Base-by-base conservation (phyloP, 2,329 filamentous ascomycete species). In the Penicillium sp. region DNA sequence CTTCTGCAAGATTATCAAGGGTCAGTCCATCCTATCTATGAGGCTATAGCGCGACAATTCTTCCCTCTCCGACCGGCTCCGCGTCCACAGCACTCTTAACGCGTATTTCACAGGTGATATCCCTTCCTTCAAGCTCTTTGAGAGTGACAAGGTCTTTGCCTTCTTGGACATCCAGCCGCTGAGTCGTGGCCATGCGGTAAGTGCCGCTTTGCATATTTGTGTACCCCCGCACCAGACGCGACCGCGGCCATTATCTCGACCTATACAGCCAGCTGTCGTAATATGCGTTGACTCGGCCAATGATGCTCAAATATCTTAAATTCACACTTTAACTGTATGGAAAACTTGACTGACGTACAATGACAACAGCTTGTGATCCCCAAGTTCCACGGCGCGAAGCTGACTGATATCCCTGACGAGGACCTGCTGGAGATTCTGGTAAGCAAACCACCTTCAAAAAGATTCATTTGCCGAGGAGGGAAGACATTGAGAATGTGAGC, bases 1-100 rank as follows among this genome's bases (percentile, higher is more conserved):
- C 71, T 99, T 99, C 81, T 99, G 94, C 83, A 96, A 91, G 76
- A 97, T 99, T 73, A 89, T 99, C 80, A 95, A 96, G 84, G 93
- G 93, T 85, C 75, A 51, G 67, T 54, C 15, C n/a, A 4, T 37
- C n/a, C 27, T 26, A 49, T 49, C 20, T n/a, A 49, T 35, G 35
- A 51, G 18, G 18, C 43, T n/a, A 42, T 48, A 45, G 40, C 14
- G 42, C 31, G 14, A 23, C 22, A 42, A 27, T 23, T 48, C 33
- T 15, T 3, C 33, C 6, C 31, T 9, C 40, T 22, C 29, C 50
- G 15, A 26, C 14, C 23, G 6, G 4, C 31, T n/a, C 14, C 9
- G 18, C 31, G 37, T 33, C 11, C 27, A 27, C 43, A 46, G 26
- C 29, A 44, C 51, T n/a, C n/a, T n/a, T 57, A 43, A 61, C 53